Evolutionary conservation across 257 asterid genomes (phyloP), one percentile per base, ranked within the genome.

Genomic region (Solanum microdontum): DNA sequence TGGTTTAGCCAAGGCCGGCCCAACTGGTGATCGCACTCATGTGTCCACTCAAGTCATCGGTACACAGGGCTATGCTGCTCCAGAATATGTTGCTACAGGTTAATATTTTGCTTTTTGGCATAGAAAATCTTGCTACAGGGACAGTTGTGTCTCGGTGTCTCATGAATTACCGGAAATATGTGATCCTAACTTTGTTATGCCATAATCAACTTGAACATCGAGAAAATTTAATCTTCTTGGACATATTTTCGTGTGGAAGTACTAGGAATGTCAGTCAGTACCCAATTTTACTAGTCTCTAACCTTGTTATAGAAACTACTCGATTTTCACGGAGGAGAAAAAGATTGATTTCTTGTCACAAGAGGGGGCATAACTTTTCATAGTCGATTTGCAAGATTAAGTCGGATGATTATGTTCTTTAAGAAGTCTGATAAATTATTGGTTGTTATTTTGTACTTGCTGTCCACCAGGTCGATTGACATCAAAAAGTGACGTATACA

Each of bases 1-100:
- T 64, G 98, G 98, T 72, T 91, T 96, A 91, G 98, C 99, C 30
- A 95, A 96, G 90, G 98, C 96, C 0, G 98, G 98, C 45, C 99
- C 99, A 7, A 95, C 96, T 23, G 99, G 98, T 85, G 98, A 96
- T 88, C 92, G 94, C 82, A 95, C 99, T 11, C 98, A 96, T 21
- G 98, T 94, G 11, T 96, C 99, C 70, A 95, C 98, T 69, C 98
- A 93, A 92, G 97, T 96, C 80, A 94, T 96, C 91, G 98, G 98
- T 21, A 95, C 98, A 11, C 96, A 93, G 4, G 99, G 98, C 43
- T 96, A 96, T 90, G 98, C 98, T 66, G 99, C 99, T 3, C 99
- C 98, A 17, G 99, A 96, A 88, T 96, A 96, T 72, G 98, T 96
- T 2, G 96, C 98, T 87, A 95, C 98, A 91, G 99, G 98, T 96